Percentiles rank a stretch among this genome's conserved stretches.
Evolutionary conservation across 2,329 filamentous ascomycete species (phyloP).

Genomic region (Pezicula carpinea): DNA sequence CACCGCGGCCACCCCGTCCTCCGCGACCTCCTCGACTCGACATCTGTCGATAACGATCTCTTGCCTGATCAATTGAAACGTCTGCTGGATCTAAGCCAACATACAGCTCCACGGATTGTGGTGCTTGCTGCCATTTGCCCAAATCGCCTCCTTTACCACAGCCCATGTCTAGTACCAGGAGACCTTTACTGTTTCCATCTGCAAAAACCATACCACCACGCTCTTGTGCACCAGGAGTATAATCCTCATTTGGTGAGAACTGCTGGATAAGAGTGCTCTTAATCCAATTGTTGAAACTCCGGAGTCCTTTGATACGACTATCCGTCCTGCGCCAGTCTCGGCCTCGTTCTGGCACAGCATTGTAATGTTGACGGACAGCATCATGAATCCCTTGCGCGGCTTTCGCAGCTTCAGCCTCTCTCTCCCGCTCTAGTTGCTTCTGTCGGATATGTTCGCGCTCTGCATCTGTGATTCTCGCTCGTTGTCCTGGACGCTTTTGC

Average conservation of each 20-base stretch:
- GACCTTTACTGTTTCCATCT: slow-evolving; percentile 40
- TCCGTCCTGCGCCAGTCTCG: slow-evolving; percentile 93
- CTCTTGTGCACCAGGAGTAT: slow-evolving; percentile 55
- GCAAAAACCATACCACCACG: slow-evolving; percentile 33
- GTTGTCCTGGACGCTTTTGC: slow-evolving; percentile 65
- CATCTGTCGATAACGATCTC: slow-evolving; percentile 77
- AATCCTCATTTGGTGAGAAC: slow-evolving; percentile 79
- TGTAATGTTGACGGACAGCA: slow-evolving; percentile 91
- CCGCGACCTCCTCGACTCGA: slow-evolving; percentile 48
- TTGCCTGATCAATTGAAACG: slow-evolving; percentile 84
- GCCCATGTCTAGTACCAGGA: slow-evolving; percentile 87
- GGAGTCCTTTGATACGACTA: slow-evolving; percentile 88
- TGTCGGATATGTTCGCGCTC: slow-evolving; percentile 65
- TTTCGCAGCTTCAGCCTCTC: slow-evolving; percentile 33
- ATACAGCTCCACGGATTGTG: slow-evolving; percentile 87
- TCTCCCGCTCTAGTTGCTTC: slow-evolving; percentile 51
- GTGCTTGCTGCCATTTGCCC: slow-evolving; percentile 92
- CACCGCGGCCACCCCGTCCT: slow-evolving; percentile 46
- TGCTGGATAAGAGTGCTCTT: slow-evolving; percentile 98
- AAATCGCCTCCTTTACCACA: slow-evolving; percentile 96
- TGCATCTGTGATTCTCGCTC: slow-evolving; percentile 60
- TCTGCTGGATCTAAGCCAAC: slow-evolving; percentile 93
- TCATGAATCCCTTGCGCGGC: slow-evolving; percentile 63
- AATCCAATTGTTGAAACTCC: slow-evolving; percentile 98
- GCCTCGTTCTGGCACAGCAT: slow-evolving; percentile 87